Evolutionary conservation across 106 monocot species (phyloP), one percentile per base, ranked within the genome.

Genomic region (Gastrodia elata): DNA sequence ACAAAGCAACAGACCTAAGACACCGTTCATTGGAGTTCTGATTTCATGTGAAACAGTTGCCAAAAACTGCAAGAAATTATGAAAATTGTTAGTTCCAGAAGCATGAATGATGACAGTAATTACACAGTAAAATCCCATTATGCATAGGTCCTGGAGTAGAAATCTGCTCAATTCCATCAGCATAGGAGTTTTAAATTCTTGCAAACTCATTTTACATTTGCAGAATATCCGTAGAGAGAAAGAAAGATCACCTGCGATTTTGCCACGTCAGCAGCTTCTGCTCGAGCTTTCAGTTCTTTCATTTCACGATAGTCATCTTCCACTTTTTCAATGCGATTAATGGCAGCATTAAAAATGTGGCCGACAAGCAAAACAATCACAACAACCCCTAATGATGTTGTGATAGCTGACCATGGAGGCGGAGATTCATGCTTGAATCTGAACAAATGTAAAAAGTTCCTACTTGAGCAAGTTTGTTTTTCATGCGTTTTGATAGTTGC

Each of bases 21-120:
- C 94, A 58, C 94, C 94, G 71, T 94, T 94, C 94, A 94, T 94
- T 41, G 94, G 94, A 25, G 94, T 94, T 77, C 94, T 82, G 65
- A 94, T 91, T 76, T 94, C 94, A 83, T 94, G 94, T 8, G 94
- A 94, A 73, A 94, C 94, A 14, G 94, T 94, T 9, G 91, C 94
- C 59, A 94, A 80, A 84, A 94, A 94, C 91, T 94, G 67, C 81
- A 88, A 64, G 43, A 40, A 4, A 78, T 61, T 13, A 61, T 10
- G 10, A 64, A 58, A 28, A 36, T 37, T 37, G 37, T 67, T n/a
- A 67, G 37, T 32, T 20, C 13, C 11, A 2, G 16, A 32, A 61
- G 57, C 61, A 28, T 28, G 28, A 61, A 32, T 61, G 4, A 61
- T 28, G 27, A 35, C 35, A 65, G 10, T 65, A 36, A 33, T 65